Base-by-base conservation (phyloP, 2,329 filamentous ascomycete species). In the Neonectria punicea region DNA sequence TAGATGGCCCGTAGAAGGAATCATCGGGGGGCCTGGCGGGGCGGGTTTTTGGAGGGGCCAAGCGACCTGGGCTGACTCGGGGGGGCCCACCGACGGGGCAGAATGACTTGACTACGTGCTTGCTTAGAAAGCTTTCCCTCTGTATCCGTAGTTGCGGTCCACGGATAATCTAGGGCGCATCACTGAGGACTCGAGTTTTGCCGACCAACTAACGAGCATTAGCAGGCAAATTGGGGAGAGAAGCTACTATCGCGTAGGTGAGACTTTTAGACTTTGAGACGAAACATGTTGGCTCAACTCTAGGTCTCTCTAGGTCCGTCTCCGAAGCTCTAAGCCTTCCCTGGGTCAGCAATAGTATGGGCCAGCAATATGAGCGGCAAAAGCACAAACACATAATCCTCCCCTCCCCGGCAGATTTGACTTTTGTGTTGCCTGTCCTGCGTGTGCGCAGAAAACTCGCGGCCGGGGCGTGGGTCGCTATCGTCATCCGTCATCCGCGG, bases 221-320 rank as follows among this genome's bases (percentile, higher is more conserved):
- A 43, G 39, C 4, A 41, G 4, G 16, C 22, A 25, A 25, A 25
- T 16, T 18, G 36, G 36, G 18, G 36, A 13, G 36, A 41, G 36
- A 13, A 5, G 2, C 32, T 16, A 7, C 14, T 39, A n/a, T 4
- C 6, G 16, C 16, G 41, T 50, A 49, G 32, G 46, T n/a, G 57
- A 32, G 56, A 61, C 60, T 72, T 66, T 73, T 73, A 73, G 59
- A 72, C 69, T 73, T 73, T 73, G 65, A 64, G 63, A 66, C 70
- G 68, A 72, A 71, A 62, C 63, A 59, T 46, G 44, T 55, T 60
- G 57, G 60, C 30, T 49, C 51, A 18, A 34, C n/a, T 32, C n/a
- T 39, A 39, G 36, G 47, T 20, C 28, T 20, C 20, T 36, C 30
- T 61, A 16, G 41, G 22, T 63, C 43, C 47, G 46, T 65, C 36